These are phyloP conservation scores for Tylopilus plumbeoviolaceoides DNA, from an alignment of 768 basidiomycete species.

Conservation along the genomic window DNA sequence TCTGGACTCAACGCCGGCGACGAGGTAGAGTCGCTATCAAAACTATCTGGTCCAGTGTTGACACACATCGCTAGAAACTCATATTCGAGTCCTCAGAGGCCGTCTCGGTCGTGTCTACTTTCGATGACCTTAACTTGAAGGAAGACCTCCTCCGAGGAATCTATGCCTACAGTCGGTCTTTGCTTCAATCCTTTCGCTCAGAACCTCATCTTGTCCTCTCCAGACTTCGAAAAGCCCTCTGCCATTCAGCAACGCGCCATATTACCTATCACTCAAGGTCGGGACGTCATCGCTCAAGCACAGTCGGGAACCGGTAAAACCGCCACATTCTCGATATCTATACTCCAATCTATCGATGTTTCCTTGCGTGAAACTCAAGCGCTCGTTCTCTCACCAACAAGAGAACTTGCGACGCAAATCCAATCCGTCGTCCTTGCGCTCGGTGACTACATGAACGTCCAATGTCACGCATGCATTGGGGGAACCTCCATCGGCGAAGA, in stretches of 20 bases:
- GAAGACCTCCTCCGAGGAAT: constrained; percentile 94
- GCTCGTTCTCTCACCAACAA: constrained; percentile 94
- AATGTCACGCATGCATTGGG: constrained; percentile 97
- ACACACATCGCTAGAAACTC: constrained; percentile 58
- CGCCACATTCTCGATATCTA: constrained; percentile 96
- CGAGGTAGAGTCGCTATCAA: constrained; percentile 50
- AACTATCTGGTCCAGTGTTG: constrained; percentile 3
- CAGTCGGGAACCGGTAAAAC: constrained; percentile 99
- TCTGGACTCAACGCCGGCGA: constrained; percentile 81
- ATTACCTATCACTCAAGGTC: constrained; percentile 89
- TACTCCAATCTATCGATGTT: constrained; percentile 96
- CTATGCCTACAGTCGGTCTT: constrained; percentile 87
- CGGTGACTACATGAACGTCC: constrained; percentile 99
- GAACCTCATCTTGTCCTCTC: constrained; percentile 1
- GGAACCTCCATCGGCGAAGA: constrained; percentile 97
- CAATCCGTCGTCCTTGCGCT: constrained; percentile 95
- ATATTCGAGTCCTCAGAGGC: constrained; percentile 95
- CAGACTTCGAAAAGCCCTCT: constrained; percentile 96
- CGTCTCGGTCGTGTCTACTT: constrained; percentile 83
- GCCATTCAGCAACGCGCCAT: constrained; percentile 99
- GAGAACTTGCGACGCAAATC: constrained; percentile 98
- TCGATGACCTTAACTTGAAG: constrained; percentile 89
- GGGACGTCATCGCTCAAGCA: constrained; percentile 98
- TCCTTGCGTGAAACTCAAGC: constrained; percentile 94
- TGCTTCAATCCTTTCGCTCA: background rate